Evolutionary conservation across 805 yeast species (phyloP), one percentile per base, ranked within the genome.

Genomic region (Saturnispora besseyi): DNA sequence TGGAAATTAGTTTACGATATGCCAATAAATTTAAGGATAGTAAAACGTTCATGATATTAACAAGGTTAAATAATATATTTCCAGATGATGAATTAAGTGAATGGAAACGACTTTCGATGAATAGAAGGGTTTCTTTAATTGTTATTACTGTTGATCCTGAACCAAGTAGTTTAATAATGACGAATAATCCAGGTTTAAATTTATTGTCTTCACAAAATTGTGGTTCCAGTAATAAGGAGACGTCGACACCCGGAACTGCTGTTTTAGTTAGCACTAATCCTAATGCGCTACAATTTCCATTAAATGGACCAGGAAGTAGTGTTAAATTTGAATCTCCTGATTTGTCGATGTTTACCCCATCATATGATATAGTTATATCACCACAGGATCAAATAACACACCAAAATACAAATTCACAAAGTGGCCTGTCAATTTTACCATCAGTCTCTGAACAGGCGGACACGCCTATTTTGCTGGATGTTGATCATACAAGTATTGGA

Each of bases 41-140:
- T 1, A 80, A 79, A 62, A 74, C 76, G 34, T 83, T 79, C 56
- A 69, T 85, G 55, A 81, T 85, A 2, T 65, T 86, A 44, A 82
- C 93, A 0, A 72, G 95, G 55, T 63, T 84, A 46, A 82, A 81
- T 57, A 84, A 86, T 53, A 77, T 84, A 49, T 77, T 86, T 37
- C 88, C 90, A 0, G 95, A 86, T 63, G 93, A 86, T 62, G 95
- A 86, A 60, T 66, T 86, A 45, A 73, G 84, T 47, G 87, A 84
- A 59, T 83, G 93, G 90, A 82, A 86, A 62, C 66, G 88, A 51
- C 65, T 85, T 28, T 81, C 89, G 11, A 73, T 81, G 42, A 77
- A 76, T 50, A 66, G 71, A 31, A 71, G 72, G 50, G 65, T 86
- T 15, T 79, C 83, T 4, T 65, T 85, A 56, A 78, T 86, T 29